Evolutionary conservation across 441 rosid genomes (phyloP).

Genomic region (Populus tomentosa): DNA sequence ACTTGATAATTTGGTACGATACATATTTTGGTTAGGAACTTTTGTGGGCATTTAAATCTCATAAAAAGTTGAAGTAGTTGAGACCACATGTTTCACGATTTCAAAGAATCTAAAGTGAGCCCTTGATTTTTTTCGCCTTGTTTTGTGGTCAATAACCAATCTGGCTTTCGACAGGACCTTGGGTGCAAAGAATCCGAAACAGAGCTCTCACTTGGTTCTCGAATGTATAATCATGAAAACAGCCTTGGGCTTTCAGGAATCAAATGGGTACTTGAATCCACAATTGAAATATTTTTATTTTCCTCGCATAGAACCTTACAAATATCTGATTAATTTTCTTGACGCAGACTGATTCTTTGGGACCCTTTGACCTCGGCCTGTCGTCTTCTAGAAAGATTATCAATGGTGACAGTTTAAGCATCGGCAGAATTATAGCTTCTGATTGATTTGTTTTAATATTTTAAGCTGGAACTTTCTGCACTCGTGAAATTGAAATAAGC

Average conservation of each 20-base stretch:
- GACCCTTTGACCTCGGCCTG: conserved; percentile 78
- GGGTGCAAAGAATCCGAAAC: conserved; percentile 40
- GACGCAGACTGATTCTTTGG: conserved; percentile 69
- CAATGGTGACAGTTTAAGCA: conserved; percentile 40
- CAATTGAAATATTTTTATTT: neutral
- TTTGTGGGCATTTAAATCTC: neutral
- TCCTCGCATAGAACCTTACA: neutral
- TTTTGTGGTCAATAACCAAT: conserved; percentile 15
- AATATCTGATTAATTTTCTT: conserved; percentile 8
- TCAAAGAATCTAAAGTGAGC: neutral
- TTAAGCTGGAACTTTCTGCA: conserved; percentile 3
- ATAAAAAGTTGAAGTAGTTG: neutral
- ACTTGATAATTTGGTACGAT: neutral
- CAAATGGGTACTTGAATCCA: conserved; percentile 61
- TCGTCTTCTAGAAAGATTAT: conserved; percentile 51
- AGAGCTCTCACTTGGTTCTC: conserved; percentile 37
- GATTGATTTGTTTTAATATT: neutral
- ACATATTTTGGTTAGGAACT: neutral
- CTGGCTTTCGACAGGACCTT: conserved; percentile 30
- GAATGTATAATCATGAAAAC: conserved; percentile 52
- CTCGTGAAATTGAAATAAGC: neutral
- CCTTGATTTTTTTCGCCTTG: conserved; percentile 3
- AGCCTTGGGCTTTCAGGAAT: conserved; percentile 86
- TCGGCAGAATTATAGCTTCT: conserved; percentile 29
- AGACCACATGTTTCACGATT: neutral